phyloP scores from a whole-genome alignment of 768 basidiomycete species.

The Pisolithus microcarpus region DNA sequence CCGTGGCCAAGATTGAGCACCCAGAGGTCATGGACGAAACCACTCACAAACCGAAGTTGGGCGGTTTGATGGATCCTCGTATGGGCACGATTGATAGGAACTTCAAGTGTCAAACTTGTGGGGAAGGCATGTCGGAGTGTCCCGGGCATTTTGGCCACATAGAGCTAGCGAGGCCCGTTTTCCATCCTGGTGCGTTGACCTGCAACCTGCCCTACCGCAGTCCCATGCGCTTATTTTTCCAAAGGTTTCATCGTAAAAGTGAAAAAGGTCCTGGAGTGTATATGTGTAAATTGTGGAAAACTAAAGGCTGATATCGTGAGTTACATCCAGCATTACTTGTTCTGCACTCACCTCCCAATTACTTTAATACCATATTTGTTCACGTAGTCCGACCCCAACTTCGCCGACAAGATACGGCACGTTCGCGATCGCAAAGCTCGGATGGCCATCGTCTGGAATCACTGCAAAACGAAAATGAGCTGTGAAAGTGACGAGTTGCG shows the following conservation, averaged over 20 bases:
- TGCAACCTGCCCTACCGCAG: background rate
- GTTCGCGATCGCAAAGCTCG: conserved; percentile 80
- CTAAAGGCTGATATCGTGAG: conserved; percentile 97
- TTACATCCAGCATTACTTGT: conserved; percentile 78
- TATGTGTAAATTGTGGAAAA: conserved; percentile 98
- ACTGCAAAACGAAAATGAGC: conserved; percentile 81
- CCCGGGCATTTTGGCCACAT: conserved; percentile 99
- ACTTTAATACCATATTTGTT: conserved; percentile 22
- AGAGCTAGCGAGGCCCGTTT: conserved; percentile 94
- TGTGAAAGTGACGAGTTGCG: conserved; percentile 89
- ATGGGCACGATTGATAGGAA: conserved; percentile 98
- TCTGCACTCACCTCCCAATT: conserved; percentile 91
- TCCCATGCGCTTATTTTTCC: background rate
- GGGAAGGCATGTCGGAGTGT: conserved; percentile 99
- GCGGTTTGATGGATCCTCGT: conserved; percentile 94
- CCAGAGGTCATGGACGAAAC: conserved; percentile 98
- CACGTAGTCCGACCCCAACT: conserved; percentile 70
- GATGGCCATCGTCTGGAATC: conserved; percentile 78
- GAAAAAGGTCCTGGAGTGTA: conserved; percentile 98
- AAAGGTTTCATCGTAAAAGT: conserved; percentile 96
- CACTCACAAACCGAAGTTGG: conserved; percentile 82
- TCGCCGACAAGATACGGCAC: conserved; percentile 83
- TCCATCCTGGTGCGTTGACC: conserved; percentile 75
- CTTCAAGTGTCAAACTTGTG: conserved; percentile 99
- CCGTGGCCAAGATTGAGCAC: conserved; percentile 96